Conservation (phyloP, 148 eudicot genomes). For the Suaeda aralocaspica region DNA sequence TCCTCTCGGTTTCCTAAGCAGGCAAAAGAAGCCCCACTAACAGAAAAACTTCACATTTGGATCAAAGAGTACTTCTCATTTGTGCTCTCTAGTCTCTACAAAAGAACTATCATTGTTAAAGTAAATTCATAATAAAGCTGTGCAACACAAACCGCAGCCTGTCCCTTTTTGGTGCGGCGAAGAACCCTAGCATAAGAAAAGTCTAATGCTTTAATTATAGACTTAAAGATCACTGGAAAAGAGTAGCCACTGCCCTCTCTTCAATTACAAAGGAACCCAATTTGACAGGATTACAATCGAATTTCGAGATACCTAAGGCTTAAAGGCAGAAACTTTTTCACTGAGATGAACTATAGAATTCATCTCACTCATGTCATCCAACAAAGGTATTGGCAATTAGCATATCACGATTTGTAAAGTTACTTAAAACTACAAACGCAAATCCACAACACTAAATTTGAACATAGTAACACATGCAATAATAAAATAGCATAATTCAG, state of each 20-base stretch:
- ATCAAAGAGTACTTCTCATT: neutral
- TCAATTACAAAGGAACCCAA: too few relatives aligned
- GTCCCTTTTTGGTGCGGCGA: too few relatives aligned
- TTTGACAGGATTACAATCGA: too few relatives aligned
- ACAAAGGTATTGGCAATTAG: too few relatives aligned
- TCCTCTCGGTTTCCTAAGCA: too few relatives aligned
- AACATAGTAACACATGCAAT: neutral
- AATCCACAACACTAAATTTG: neutral
- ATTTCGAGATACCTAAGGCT: too few relatives aligned
- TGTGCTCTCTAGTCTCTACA: neutral
- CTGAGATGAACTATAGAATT: too few relatives aligned
- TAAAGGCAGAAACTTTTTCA: neutral
- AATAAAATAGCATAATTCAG: neutral
- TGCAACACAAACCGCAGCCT: neutral
- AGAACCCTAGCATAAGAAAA: neutral
- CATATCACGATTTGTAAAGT: neutral
- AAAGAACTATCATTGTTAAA: neutral
- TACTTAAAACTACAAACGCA: neutral
- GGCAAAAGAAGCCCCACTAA: neutral
- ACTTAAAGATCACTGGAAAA: conserved; percentile 6
- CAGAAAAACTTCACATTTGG: neutral
- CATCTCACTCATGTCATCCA: too few relatives aligned
- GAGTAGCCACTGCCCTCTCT: too few relatives aligned
- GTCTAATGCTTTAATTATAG: neutral
- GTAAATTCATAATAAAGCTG: neutral